These are phyloP conservation scores for Lentinus brumalis DNA, from an alignment of 768 basidiomycete species.

Conservation along the genomic window DNA sequence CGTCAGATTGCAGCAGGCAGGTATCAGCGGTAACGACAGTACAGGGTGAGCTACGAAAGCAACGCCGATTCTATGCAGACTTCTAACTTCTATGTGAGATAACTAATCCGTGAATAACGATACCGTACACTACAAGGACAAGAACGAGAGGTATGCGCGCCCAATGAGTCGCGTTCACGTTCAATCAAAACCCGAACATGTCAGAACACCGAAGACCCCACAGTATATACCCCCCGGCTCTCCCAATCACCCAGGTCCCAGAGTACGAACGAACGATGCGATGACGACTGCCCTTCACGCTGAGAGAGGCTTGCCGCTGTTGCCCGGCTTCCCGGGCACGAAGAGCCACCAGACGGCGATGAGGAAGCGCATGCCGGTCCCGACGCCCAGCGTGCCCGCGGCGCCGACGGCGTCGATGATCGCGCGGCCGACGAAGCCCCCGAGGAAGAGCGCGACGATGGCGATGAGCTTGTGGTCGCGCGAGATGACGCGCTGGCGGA, in stretches of 20 bases:
- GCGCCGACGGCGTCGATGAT: slow-evolving; percentile 61
- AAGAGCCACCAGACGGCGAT: slow-evolving; percentile 68
- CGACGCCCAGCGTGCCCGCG: slow-evolving; percentile 67
- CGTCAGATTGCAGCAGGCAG: neutral
- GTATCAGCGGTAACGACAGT: neutral
- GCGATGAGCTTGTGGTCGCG: slow-evolving; percentile 77
- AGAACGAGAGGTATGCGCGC: too few species aligned
- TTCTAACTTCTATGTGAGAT: neutral
- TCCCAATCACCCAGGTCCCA: neutral
- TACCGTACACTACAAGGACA: neutral
- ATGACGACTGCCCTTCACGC: neutral
- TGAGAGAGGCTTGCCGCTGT: slow-evolving; percentile 7
- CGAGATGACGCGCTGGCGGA: slow-evolving; percentile 50
- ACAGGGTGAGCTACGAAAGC: neutral
- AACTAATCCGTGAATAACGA: neutral
- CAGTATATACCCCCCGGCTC: neutral
- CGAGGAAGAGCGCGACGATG: slow-evolving; percentile 68
- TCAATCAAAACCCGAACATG: neutral
- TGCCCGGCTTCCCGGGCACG: slow-evolving; percentile 47
- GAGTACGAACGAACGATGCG: neutral
- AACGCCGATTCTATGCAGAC: neutral
- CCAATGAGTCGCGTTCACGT: too few species aligned
- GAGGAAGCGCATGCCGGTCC: slow-evolving; percentile 60
- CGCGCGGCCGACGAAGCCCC: slow-evolving; percentile 68
- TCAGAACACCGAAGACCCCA: too few species aligned